phyloP scores from a whole-genome alignment of 2,329 filamentous ascomycete species.

The Tothia fuscella region DNA sequence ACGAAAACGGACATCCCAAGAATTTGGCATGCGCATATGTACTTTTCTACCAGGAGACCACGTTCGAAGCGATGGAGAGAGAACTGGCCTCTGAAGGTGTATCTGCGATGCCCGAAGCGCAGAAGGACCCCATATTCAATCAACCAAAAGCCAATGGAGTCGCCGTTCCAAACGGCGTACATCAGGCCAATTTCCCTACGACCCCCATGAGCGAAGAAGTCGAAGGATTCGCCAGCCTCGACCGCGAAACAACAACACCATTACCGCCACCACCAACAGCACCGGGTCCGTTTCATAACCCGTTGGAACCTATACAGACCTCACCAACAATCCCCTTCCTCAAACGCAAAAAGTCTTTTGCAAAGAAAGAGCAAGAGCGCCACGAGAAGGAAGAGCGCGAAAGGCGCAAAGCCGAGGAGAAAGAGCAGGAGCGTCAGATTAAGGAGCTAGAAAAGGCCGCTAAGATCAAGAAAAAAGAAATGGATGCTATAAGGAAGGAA shows the following conservation, averaged over 20 bases:
- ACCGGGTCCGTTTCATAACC: slow-evolving; percentile 13
- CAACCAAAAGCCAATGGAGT: slow-evolving; percentile 26
- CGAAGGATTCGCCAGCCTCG: slow-evolving; percentile 45
- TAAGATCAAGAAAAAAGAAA: slow-evolving; percentile 32
- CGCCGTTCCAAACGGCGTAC: slow-evolving; percentile 12
- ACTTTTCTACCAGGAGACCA: slow-evolving; percentile 92
- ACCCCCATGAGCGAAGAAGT: slow-evolving; percentile 31
- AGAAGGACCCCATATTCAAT: slow-evolving; percentile 47
- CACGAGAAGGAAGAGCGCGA: slow-evolving; percentile 50
- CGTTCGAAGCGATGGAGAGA: slow-evolving; percentile 52
- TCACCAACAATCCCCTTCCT: slow-evolving; percentile 14
- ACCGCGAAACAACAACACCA: slow-evolving; percentile 56
- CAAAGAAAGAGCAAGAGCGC: slow-evolving; percentile 37
- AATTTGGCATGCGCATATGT: slow-evolving; percentile 93
- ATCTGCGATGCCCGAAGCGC: slow-evolving; percentile 23
- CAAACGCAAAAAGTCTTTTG: slow-evolving; percentile 10
- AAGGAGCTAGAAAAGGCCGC: slow-evolving; percentile 23
- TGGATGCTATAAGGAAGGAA: slow-evolving; percentile 34
- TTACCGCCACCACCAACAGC: slow-evolving; percentile 24
- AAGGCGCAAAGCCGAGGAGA: slow-evolving; percentile 43
- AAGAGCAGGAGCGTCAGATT: too few relatives aligned
- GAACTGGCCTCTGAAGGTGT: slow-evolving; percentile 75
- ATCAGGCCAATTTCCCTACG: slow-evolving; percentile 20
- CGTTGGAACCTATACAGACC: slow-evolving; percentile 14
- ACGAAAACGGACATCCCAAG: slow-evolving; percentile 26